A percentile compares a stretch with the other conserved stretches of the same genome.
Evolutionary conservation across 2,329 filamentous ascomycete species (phyloP).

Genomic region (Pestalotiopsis sp.): DNA sequence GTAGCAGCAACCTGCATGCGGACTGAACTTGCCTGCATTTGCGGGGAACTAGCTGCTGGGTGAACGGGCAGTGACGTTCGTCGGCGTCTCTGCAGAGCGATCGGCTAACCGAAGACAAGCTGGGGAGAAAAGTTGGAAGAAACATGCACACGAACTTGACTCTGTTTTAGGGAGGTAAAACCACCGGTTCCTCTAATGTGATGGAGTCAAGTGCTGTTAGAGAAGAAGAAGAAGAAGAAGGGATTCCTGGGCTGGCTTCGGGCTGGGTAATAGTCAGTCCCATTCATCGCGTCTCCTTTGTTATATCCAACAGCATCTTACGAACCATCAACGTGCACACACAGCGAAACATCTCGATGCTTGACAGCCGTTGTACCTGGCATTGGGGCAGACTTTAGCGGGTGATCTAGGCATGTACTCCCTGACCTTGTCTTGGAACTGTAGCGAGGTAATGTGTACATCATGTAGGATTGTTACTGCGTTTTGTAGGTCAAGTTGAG

Average conservation of each 20-base stretch:
- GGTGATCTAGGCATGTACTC: neutral
- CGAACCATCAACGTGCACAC: neutral
- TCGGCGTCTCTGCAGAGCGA: neutral
- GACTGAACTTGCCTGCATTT: slow-evolving; percentile 4
- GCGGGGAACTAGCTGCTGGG: slow-evolving; percentile 6
- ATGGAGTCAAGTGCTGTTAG: neutral
- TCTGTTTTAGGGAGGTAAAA: slow-evolving; percentile 10
- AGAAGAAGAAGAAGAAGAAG: no score
- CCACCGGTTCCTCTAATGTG: neutral
- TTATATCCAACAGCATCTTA: neutral
- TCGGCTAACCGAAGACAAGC: neutral
- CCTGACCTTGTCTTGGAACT: neutral
- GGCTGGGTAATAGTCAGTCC: no score
- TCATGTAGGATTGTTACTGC: no score
- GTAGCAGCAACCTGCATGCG: neutral
- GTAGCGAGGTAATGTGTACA: neutral
- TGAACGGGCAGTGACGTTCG: slow-evolving; percentile 7
- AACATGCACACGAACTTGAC: neutral
- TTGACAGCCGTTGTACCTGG: neutral
- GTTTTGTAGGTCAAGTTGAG: no score
- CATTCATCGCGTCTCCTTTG: no score
- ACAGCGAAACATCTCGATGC: neutral
- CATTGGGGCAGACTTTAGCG: neutral
- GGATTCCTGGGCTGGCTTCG: neutral
- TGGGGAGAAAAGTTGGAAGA: slow-evolving; percentile 9